phyloP scores from a whole-genome alignment of 2,329 filamentous ascomycete species.

The Talaromyces sp. region DNA sequence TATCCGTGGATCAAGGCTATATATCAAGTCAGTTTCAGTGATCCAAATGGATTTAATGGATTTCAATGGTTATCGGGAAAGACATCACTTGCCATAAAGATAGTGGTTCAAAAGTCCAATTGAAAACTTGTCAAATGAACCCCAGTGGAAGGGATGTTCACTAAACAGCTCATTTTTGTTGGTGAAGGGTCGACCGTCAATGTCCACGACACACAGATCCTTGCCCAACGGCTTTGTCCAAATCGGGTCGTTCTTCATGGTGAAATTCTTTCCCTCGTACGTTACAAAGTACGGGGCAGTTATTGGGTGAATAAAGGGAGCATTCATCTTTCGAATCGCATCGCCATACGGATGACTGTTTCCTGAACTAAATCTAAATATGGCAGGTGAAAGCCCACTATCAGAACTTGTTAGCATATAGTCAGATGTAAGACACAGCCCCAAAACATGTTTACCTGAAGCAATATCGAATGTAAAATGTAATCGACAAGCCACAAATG shows the following conservation, averaged over 20 bases:
- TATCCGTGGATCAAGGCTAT: constrained; percentile 7
- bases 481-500: not conserved
- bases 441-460: not conserved
- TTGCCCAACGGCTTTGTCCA: constrained; percentile 7
- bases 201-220: constrained; percentile 6
- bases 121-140: constrained; percentile 6
- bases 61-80: not conserved
- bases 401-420: not conserved
- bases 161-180: constrained; percentile 4
- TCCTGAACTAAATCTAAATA: not conserved
- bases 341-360: constrained; percentile 2
- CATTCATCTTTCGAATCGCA: not conserved
- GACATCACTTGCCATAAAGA: not conserved
- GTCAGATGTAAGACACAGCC: not conserved
- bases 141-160: constrained; percentile 3
- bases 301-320: constrained; percentile 5
- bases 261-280: constrained; percentile 9
- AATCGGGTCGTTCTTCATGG: not conserved
- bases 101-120: constrained; percentile 5
- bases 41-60: not conserved
- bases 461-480: not conserved
- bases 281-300: constrained; percentile 4
- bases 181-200: constrained; percentile 6
- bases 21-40: not conserved
- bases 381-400: not conserved